Evolutionary conservation across 2,329 filamentous ascomycete species (phyloP), one percentile per base, ranked within the genome.

Genomic region (Aspergillus sp.): DNA sequence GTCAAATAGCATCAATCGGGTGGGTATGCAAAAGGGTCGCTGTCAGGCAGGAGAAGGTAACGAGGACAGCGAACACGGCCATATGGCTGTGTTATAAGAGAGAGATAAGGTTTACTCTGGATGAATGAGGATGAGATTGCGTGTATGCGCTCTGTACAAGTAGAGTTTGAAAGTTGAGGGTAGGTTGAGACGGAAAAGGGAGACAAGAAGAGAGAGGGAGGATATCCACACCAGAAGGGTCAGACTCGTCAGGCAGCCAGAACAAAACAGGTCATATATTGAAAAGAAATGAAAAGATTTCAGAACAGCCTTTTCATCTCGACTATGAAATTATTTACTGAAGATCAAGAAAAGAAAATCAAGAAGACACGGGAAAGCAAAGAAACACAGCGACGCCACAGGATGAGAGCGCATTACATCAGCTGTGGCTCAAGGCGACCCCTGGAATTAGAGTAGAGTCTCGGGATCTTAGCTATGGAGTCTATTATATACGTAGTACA

Each of bases 41-140:
- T 6, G 30, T 43, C 47, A 49, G 48, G 44, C 48, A 48, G 8
- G 47, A 44, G 45, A 44, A 45, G 33, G 34, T 44, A 39, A 29
- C 34, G 44, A 43, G 49, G 45, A 45, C 47, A 42, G 47, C 44
- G 49, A 47, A 44, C 44, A 41, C 39, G 45, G 47, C 48, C 48
- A 26, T 29, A n/a, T 27, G 30, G 42, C 35, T 12, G 35, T 6
- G 40, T 29, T 27, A 42, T 7, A 30, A 19, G 10, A 42, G 28
- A 27, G 6, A 43, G 26, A 30, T 28, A 29, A 26, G 32, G 26
- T 26, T 46, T 19, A 5, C 19, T 19, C 19, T 19, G 19, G 27
- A 43, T n/a, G 36, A 34, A 29, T 5, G 41, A 36, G 41, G 19
- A 19, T 19, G 19, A 19, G 19, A 19, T 19, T 19, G 19, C 19